These are phyloP conservation scores for Saccharomyces hybrid DNA, from an alignment of 1,139 yeast species.

Conservation along the genomic window DNA sequence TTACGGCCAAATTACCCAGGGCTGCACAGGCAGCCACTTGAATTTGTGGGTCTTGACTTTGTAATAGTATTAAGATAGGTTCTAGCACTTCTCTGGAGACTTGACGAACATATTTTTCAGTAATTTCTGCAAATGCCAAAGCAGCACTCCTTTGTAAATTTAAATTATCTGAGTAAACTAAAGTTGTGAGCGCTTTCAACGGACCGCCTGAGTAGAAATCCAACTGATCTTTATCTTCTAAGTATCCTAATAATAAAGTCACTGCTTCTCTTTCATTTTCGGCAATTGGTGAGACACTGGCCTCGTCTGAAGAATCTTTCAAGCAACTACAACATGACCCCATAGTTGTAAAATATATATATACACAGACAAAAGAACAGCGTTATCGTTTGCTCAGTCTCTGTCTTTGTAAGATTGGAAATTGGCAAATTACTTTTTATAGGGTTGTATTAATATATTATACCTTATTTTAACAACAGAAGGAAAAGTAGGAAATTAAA, in stretches of 20 bases:
- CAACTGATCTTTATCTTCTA: slow-evolving; percentile 59
- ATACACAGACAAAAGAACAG: not conserved
- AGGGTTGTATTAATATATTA: not conserved
- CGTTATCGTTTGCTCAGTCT: not conserved
- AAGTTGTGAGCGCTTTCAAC: slow-evolving; percentile 77
- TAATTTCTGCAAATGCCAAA: slow-evolving; percentile 94
- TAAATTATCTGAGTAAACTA: slow-evolving; percentile 89
- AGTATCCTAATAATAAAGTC: slow-evolving; percentile 74
- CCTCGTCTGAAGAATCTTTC: slow-evolving; percentile 36
- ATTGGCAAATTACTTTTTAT: not conserved
- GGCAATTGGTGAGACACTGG: slow-evolving; percentile 81
- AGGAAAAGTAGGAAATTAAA: not conserved
- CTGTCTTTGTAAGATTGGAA: not conserved
- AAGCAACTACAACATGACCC: slow-evolving; percentile 63
- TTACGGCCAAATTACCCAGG: slow-evolving; percentile 90
- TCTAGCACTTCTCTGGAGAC: slow-evolving; percentile 88
- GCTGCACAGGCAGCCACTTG: slow-evolving; percentile 99
- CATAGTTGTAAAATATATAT: slow-evolving; percentile 33
- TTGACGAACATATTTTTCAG: slow-evolving; percentile 89
- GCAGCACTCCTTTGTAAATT: slow-evolving; percentile 97
- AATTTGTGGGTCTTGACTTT: slow-evolving; percentile 84
- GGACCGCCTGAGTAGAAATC: slow-evolving; percentile 92
- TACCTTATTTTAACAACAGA: not conserved
- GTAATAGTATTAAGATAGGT: slow-evolving; percentile 81
- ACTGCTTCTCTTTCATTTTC: slow-evolving; percentile 97